Evolutionary conservation across 2,329 filamentous ascomycete genomes (phyloP).

Genomic region (Plectosphaerella plurivora): DNA sequence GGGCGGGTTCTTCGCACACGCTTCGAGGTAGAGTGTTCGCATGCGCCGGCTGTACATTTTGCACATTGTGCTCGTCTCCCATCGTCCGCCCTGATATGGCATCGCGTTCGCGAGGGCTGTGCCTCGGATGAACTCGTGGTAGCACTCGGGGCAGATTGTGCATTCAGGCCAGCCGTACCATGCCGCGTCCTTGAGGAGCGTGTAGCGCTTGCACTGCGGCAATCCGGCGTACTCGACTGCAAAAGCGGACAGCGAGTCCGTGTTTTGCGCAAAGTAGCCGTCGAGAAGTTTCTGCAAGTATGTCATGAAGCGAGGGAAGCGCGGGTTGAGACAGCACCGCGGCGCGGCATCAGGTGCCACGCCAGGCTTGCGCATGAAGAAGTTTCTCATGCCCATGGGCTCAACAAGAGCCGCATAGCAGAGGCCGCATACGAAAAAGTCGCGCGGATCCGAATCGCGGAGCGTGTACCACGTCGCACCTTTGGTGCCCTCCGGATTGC

Average conservation of each 20-base stretch:
- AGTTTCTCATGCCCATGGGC: slow-evolving; percentile 20
- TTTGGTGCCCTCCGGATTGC: slow-evolving; percentile 22
- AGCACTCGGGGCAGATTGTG: slow-evolving; percentile 31
- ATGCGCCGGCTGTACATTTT: slow-evolving; percentile 32
- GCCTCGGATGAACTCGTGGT: slow-evolving; percentile 23
- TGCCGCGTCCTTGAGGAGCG: slow-evolving; percentile 12
- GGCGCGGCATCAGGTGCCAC: slow-evolving; percentile 11
- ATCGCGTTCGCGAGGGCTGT: slow-evolving; percentile 22
- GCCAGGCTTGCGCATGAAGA: slow-evolving; percentile 21
- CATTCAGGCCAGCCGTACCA: slow-evolving; percentile 32
- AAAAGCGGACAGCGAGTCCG: slow-evolving; percentile 19
- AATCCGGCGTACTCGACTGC: slow-evolving; percentile 23
- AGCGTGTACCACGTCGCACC: slow-evolving; percentile 28
- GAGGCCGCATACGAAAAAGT: slow-evolving; percentile 29
- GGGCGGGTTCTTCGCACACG: slow-evolving; percentile 17
- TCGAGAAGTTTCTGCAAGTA: slow-evolving; percentile 19
- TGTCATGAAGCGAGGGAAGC: slow-evolving; percentile 18
- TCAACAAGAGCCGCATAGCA: slow-evolving; percentile 28
- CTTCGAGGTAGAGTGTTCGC: slow-evolving; percentile 24
- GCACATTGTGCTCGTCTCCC: slow-evolving; percentile 22
- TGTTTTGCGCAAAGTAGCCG: slow-evolving; percentile 20
- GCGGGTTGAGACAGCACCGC: slow-evolving; percentile 28
- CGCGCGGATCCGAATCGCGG: slow-evolving; percentile 17
- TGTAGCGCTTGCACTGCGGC: slow-evolving; percentile 19
- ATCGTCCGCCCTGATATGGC: slow-evolving; percentile 16